These are phyloP conservation scores for Polygonum aviculare DNA, from an alignment of 148 eudicot genomes.

Conservation along the genomic window DNA sequence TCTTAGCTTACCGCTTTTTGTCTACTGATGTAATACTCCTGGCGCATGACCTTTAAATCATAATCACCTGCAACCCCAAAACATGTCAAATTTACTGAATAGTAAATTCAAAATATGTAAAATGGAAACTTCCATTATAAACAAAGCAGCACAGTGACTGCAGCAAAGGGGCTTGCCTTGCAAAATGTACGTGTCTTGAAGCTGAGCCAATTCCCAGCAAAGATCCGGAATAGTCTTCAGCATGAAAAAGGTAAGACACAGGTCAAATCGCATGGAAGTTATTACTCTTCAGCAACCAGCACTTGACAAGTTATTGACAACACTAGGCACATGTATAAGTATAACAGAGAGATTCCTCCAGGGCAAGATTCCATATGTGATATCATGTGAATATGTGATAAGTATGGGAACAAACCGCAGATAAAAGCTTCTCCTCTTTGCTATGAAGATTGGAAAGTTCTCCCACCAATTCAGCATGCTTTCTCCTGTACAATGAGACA, in stretches of 20 bases:
- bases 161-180: slow-evolving; percentile 50
- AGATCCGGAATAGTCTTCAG: slow-evolving; percentile 85
- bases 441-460: slow-evolving; percentile 87
- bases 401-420: slow-evolving; percentile 56
- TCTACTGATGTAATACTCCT: slow-evolving; percentile 80
- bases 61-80: slow-evolving; percentile 64
- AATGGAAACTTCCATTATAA: background rate
- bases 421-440: slow-evolving; percentile 88
- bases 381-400: background rate
- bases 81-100: background rate
- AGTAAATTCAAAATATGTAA: background rate
- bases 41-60: slow-evolving; percentile 98
- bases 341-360: background rate
- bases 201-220: slow-evolving; percentile 98
- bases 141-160: background rate
- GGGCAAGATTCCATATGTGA: background rate
- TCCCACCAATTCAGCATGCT: slow-evolving; percentile 83
- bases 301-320: background rate
- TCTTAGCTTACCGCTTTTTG: slow-evolving; percentile 71
- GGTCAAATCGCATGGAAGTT: slow-evolving; percentile 1
- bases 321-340: background rate
- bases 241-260: slow-evolving; percentile 7
- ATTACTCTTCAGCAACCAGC: background rate
- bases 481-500: slow-evolving; percentile 54
- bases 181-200: slow-evolving; percentile 95